Evolutionary conservation across 306 rosid species (phyloP).

Genomic region (Castanospermum australe): DNA sequence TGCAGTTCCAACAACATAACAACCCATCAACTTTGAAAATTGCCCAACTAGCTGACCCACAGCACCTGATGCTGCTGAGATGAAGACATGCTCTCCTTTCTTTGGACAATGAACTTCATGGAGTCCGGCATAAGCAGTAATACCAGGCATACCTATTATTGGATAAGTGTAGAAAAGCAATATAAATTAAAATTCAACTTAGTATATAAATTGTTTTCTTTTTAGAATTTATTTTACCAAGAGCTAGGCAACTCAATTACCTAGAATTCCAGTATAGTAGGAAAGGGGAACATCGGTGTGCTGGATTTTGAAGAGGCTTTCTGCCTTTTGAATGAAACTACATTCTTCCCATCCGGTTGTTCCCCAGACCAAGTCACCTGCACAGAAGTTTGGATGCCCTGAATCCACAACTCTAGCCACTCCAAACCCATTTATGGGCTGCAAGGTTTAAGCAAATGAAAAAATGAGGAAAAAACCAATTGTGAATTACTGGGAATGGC

Average conservation of each 20-base stretch:
- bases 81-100: neutral
- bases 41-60: constrained; percentile 23
- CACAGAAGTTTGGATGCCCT: constrained; percentile 41
- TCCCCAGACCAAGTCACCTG: constrained; percentile 66
- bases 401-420: constrained; percentile 53
- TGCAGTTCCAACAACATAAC: constrained; percentile 23
- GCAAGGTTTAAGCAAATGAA: neutral
- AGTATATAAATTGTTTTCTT: neutral
- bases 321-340: constrained; percentile 28
- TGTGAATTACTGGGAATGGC: neutral
- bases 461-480: neutral
- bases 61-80: constrained; percentile 17
- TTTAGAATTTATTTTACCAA: neutral
- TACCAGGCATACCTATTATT: constrained; percentile 26
- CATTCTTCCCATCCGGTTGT: constrained; percentile 59
- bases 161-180: neutral
- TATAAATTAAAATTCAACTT: too few species aligned
- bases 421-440: constrained; percentile 39
- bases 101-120: neutral
- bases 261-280: constrained; percentile 63
- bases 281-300: constrained; percentile 61
- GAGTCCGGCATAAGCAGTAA: constrained; percentile 1
- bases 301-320: constrained; percentile 42
- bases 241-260: constrained; percentile 13
- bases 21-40: constrained; percentile 6